Base-by-base conservation (phyloP, 129 eudicot genomes). In the Ambrosia artemisiifolia region DNA sequence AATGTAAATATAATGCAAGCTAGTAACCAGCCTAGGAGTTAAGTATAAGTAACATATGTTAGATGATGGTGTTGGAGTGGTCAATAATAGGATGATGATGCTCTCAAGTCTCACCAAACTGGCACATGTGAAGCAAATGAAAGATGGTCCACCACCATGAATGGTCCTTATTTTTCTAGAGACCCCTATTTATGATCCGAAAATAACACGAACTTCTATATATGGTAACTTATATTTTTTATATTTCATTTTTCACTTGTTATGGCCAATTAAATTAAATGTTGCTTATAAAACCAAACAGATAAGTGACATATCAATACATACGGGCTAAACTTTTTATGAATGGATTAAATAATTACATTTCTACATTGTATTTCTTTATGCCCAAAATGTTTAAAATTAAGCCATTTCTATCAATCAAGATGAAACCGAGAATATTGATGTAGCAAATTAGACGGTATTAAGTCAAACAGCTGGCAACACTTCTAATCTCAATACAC, bases 11-110 rank as follows among this genome's bases (percentile, higher is more conserved):
- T 48, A 53, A 53, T 16, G 54, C 11, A 35, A 47, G 11, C 24
- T 30, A 16, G 36, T 36, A 51, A 53, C 7, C 36, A 28, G 28
- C 7, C 2, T 42, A 30, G 8, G 46, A 54, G 50, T 73, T 57
- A 62, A 17, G 20, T 33, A 50, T 51, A 28, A 18, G 46, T 44
- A 20, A 33, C 35, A 47, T 17, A 30, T 44, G 47, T 75, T 67
- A 60, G 5, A 60, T 69, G 62, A 59, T 68, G 47, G 64, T 63
- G 34, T 61, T 63, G 56, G 64, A 1, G 28, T 24, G 57, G 60
- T 78, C 67, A 70, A 78, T 78, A 70, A 62, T 70, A 78, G 70
- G 81, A 62, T 78, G 76, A 77, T 77, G 76, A 77, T 77, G 66
- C 67, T 70, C 81, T 77, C 72, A 49, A 70, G 36, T 77, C 76